Evolutionary conservation across 1,139 yeast genomes (phyloP).

Genomic region (Suhomyces guaymorum): DNA sequence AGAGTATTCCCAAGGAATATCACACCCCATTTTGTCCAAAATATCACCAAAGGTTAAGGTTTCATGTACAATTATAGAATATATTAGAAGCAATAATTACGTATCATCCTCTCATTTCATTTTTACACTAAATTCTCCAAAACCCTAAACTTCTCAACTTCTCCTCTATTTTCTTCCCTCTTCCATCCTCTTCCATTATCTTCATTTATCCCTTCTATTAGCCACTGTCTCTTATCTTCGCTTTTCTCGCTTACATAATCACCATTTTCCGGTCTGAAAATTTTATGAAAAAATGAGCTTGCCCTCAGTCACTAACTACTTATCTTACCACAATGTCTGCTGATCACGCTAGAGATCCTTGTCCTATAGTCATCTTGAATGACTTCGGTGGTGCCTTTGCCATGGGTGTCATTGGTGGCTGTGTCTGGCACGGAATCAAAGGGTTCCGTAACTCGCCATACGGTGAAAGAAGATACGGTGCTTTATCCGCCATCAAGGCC

Average conservation of each 20-base stretch:
- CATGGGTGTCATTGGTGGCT: slow-evolving; percentile 98
- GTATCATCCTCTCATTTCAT: no score
- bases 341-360: slow-evolving; percentile 98
- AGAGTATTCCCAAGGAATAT: no score
- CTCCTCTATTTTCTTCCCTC: no score
- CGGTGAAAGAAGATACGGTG: slow-evolving; percentile 92
- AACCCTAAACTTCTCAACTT: no score
- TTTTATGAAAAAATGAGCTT: slow-evolving; percentile 4
- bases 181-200: no score
- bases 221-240: no score
- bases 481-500: slow-evolving; percentile 86
- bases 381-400: slow-evolving; percentile 99
- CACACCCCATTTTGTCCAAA: no score
- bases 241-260: slow-evolving; percentile 7
- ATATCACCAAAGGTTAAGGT: no score
- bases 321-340: slow-evolving; percentile 62
- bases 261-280: slow-evolving; percentile 5
- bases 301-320: slow-evolving; percentile 5
- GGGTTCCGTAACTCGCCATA: slow-evolving; percentile 97
- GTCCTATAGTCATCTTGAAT: slow-evolving; percentile 92
- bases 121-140: no score
- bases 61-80: no score
- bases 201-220: no score
- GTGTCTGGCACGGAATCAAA: slow-evolving; percentile 98
- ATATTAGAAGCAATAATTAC: no score